A percentile compares a stretch with the other conserved stretches of the same genome.
Evolutionary conservation across 2,329 filamentous ascomycete genomes (phyloP).

Genomic region (Fusarium multiceps): DNA sequence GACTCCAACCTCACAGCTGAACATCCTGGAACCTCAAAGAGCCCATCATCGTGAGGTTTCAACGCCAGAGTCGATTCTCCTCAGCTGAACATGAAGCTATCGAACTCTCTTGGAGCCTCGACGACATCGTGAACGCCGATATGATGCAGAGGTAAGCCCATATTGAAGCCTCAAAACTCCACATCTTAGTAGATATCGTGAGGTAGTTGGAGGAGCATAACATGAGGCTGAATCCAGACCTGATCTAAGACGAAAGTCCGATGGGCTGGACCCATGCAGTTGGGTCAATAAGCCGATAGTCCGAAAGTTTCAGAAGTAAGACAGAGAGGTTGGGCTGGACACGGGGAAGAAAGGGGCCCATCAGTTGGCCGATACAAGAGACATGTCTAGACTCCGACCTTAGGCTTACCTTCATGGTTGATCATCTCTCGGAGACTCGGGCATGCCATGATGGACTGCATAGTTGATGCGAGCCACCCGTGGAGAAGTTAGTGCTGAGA

Average conservation of each 20-base stretch:
- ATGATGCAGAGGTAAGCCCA: not conserved
- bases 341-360: not conserved
- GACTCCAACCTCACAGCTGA: not conserved
- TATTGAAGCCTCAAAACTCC: not conserved
- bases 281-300: not conserved
- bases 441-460: not conserved
- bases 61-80: not conserved
- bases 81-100: slow-evolving; percentile 10
- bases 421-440: not conserved
- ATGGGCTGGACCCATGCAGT: not conserved
- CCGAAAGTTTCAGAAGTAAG: not conserved
- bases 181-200: not conserved
- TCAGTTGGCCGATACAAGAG: not conserved
- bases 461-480: fast-evolving
- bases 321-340: not conserved
- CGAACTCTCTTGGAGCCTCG: slow-evolving; percentile 12
- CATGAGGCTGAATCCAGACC: slow-evolving; percentile 6
- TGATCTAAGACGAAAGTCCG: not conserved
- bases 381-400: not conserved
- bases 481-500: not conserved
- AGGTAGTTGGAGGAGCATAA: not conserved
- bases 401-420: not conserved
- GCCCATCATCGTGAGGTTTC: not conserved
- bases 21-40: not conserved
- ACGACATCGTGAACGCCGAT: not conserved